A percentile compares a stretch with the other conserved stretches of the same genome.
These are phyloP conservation scores for Phalaenopsis hybrid DNA, from an alignment of 116 monocot species.

Conservation along the genomic window DNA sequence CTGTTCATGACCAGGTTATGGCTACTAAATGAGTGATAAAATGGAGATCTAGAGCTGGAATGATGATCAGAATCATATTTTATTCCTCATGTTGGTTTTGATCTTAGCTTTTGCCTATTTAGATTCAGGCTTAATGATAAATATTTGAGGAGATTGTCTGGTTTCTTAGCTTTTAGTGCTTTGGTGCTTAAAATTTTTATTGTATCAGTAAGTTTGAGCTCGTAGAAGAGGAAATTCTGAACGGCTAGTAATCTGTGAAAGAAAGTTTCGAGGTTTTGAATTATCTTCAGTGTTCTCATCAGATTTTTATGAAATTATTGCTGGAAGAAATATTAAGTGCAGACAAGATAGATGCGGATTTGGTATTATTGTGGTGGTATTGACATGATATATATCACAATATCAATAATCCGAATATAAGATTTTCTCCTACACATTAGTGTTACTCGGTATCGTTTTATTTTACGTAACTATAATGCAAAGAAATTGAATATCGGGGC, in stretches of 20 bases:
- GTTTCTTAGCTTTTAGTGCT: not conserved
- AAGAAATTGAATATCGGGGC: too few relatives aligned
- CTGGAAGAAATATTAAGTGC: too few relatives aligned
- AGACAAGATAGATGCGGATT: too few relatives aligned
- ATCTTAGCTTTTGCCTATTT: not conserved
- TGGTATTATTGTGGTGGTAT: too few relatives aligned
- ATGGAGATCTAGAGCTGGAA: not conserved
- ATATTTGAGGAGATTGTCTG: not conserved
- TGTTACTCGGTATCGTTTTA: too few relatives aligned
- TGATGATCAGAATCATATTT: not conserved
- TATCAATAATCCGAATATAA: too few relatives aligned
- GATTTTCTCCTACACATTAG: too few relatives aligned
- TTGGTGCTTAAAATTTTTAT: not conserved
- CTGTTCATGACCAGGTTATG: constrained; percentile 3
- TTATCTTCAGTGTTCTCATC: too few relatives aligned
- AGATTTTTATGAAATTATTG: too few relatives aligned
- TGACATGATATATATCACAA: too few relatives aligned
- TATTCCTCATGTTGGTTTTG: not conserved
- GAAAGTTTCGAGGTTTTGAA: too few relatives aligned
- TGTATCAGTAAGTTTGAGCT: not conserved
- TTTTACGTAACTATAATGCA: too few relatives aligned
- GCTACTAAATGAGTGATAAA: not conserved
- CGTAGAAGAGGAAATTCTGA: not conserved
- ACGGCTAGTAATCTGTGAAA: not conserved
- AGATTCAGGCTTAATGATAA: not conserved